Evolutionary conservation across 768 basidiomycete genomes (phyloP).

Genomic region (Russula emetica): DNA sequence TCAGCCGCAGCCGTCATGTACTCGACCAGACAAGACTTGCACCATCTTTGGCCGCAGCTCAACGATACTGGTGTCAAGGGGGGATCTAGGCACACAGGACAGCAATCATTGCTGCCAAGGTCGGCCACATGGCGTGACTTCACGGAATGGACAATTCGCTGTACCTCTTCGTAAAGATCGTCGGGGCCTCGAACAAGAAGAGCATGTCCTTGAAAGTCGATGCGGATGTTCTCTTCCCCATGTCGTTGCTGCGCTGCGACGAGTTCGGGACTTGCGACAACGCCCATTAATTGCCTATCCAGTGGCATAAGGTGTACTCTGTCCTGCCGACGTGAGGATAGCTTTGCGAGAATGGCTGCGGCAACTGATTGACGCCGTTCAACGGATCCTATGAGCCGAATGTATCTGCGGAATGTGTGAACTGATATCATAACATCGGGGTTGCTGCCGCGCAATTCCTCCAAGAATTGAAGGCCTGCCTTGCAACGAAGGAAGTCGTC

Average conservation of each 20-base stretch:
- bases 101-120: constrained; percentile 33
- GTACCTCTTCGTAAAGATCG: constrained; percentile 41
- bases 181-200: constrained; percentile 58
- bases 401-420: constrained; percentile 39
- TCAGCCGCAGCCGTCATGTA: constrained; percentile 59
- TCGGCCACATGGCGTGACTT: constrained; percentile 32
- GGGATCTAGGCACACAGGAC: constrained; percentile 69
- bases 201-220: constrained; percentile 43
- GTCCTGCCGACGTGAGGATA: constrained; percentile 43
- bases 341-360: constrained; percentile 44
- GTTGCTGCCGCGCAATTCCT: constrained; percentile 39
- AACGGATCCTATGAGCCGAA: constrained; percentile 55
- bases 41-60: constrained; percentile 65
- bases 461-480: constrained; percentile 45
- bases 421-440: constrained; percentile 43
- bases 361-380: constrained; percentile 41
- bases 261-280: constrained; percentile 48
- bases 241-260: constrained; percentile 44
- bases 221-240: constrained; percentile 52
- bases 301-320: constrained; percentile 46
- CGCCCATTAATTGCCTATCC: constrained; percentile 42
- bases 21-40: constrained; percentile 52
- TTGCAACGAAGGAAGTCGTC: constrained; percentile 53
- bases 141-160: constrained; percentile 38
- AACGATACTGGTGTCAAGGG: constrained; percentile 50